These are phyloP conservation scores for Lentinula aciculospora DNA, from an alignment of 768 basidiomycete genomes.

Conservation along the genomic window DNA sequence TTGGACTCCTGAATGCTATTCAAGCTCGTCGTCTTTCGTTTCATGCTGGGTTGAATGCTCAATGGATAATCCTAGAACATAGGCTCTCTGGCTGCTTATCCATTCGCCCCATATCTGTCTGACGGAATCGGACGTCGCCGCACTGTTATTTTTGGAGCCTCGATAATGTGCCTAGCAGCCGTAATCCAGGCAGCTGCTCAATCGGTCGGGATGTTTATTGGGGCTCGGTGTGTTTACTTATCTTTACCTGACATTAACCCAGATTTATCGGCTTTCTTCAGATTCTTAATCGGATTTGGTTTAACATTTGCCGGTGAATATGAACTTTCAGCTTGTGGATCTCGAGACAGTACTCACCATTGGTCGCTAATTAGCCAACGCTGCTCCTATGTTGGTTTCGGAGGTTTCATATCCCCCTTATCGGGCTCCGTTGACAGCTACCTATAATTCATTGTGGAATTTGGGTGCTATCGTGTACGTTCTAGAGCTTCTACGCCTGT, in stretches of 20 bases:
- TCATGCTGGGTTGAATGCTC: background rate
- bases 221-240: slow-evolving; percentile 24
- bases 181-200: slow-evolving; percentile 29
- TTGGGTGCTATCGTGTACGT: slow-evolving; percentile 39
- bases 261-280: background rate
- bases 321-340: slow-evolving; percentile 20
- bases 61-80: slow-evolving; percentile 26
- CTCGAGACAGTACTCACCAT: no score
- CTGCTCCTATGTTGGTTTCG: slow-evolving; percentile 41
- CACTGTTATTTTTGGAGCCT: slow-evolving; percentile 37
- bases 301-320: slow-evolving; percentile 30
- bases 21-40: slow-evolving; percentile 16
- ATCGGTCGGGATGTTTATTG: slow-evolving; percentile 32
- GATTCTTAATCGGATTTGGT: slow-evolving; percentile 35
- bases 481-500: no score
- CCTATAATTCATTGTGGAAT: slow-evolving; percentile 53
- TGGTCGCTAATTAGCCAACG: slow-evolving; percentile 23
- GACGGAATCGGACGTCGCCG: slow-evolving; percentile 39
- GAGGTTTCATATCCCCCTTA: slow-evolving; percentile 44
- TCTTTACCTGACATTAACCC: background rate
- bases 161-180: slow-evolving; percentile 41
- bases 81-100: slow-evolving; percentile 41
- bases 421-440: slow-evolving; percentile 29
- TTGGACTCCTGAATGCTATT: slow-evolving; percentile 47
- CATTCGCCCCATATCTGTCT: slow-evolving; percentile 40